phyloP scores from a whole-genome alignment of 2,329 filamentous ascomycete genomes.

The Corynespora cassiicola region DNA sequence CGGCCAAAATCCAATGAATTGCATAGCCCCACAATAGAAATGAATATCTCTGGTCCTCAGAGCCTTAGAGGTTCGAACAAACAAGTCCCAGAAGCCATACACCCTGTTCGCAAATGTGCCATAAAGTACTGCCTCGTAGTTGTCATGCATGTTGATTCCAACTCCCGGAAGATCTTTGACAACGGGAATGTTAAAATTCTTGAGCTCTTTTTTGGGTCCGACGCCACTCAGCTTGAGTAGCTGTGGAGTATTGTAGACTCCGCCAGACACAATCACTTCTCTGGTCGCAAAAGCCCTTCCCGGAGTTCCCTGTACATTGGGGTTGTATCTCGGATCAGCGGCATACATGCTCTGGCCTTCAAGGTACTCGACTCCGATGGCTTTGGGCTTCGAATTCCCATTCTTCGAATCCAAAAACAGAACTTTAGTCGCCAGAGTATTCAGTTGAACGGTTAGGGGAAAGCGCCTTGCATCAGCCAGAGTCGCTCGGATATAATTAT shows the following conservation, averaged over 20 bases:
- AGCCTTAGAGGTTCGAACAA: no score
- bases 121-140: conserved; percentile 39
- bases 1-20: no score
- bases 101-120: no score
- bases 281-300: conserved; percentile 12
- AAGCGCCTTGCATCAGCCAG: conserved; percentile 46
- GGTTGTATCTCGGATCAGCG: conserved; percentile 14
- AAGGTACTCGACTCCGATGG: conserved; percentile 43
- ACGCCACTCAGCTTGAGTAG: conserved; percentile 67
- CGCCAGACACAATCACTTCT: conserved; percentile 29
- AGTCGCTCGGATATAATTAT: conserved; percentile 4
- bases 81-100: no score
- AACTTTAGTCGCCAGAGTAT: conserved; percentile 70
- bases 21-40: no score
- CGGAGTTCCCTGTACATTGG: conserved; percentile 23
- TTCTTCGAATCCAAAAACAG: conserved; percentile 67
- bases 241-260: conserved; percentile 67
- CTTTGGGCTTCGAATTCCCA: conserved; percentile 58
- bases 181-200: conserved; percentile 58
- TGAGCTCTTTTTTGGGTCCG: conserved; percentile 59
- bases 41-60: no score
- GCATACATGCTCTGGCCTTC: conserved; percentile 39
- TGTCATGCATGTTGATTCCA: conserved; percentile 29
- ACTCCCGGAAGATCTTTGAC: conserved; percentile 55
- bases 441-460: conserved; percentile 60